A percentile compares a stretch with the other conserved stretches of the same genome.
Evolutionary conservation across 108 stramenopile genomes (phyloP).

Genomic region (Pelagomonas calceolata): DNA sequence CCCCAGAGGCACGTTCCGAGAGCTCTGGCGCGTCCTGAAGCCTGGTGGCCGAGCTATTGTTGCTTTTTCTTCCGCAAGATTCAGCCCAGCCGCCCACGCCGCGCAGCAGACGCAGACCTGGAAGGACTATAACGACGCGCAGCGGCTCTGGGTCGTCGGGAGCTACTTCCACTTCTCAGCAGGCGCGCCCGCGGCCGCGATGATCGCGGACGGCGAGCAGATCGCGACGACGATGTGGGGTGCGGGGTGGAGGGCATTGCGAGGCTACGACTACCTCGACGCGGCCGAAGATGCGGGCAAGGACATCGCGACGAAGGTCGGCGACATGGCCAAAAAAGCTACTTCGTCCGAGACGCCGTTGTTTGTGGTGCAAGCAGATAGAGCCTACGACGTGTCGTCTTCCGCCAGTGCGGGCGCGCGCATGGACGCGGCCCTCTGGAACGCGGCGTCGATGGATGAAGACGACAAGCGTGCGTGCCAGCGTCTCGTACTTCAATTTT

Average conservation of each 20-base stretch:
- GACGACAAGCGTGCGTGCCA: background rate
- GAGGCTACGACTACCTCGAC: background rate
- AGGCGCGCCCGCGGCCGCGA: background rate
- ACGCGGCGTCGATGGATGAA: background rate
- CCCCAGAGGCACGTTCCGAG: background rate
- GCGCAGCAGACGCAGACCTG: constrained; percentile 28
- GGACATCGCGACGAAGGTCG: background rate
- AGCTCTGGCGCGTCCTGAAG: background rate
- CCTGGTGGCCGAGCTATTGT: background rate
- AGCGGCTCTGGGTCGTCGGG: constrained; percentile 37
- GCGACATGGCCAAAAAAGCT: too few species aligned
- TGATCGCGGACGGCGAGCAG: background rate
- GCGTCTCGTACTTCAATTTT: too few species aligned
- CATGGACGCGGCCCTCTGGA: background rate
- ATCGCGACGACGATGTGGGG: background rate
- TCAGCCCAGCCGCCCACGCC: background rate
- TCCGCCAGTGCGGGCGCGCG: background rate
- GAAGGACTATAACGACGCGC: constrained; percentile 29
- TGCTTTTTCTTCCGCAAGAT: background rate
- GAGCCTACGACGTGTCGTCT: background rate
- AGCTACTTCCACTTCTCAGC: constrained; percentile 24
- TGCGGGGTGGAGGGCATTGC: background rate
- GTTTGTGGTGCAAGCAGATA: background rate
- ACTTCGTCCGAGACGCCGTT: background rate
- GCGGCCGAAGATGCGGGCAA: background rate